These are phyloP conservation scores for Penicillium sp. DNA, from an alignment of 2,329 filamentous ascomycete genomes.

Conservation along the genomic window DNA sequence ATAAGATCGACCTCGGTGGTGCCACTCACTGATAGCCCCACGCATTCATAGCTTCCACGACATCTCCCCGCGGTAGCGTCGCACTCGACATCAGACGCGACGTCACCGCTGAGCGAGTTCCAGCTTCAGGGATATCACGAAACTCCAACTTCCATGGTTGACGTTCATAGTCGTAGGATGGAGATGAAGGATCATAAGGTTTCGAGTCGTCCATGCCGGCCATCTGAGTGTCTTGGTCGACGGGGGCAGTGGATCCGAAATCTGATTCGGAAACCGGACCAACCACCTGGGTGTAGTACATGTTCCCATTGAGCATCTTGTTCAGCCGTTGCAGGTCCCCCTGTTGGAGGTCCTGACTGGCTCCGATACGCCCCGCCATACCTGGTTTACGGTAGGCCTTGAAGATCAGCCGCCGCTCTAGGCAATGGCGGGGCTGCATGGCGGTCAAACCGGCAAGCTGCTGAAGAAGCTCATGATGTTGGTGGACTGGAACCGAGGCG, in stretches of 20 bases:
- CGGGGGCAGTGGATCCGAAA: slow-evolving; percentile 29
- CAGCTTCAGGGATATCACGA: slow-evolving; percentile 50
- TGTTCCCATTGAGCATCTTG: slow-evolving; percentile 49
- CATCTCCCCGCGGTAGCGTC: slow-evolving; percentile 49
- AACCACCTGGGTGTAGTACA: slow-evolving; percentile 55
- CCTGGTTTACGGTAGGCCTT: slow-evolving; percentile 52
- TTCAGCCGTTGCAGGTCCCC: slow-evolving; percentile 46
- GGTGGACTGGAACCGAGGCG: slow-evolving; percentile 55
- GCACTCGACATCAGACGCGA: slow-evolving; percentile 52
- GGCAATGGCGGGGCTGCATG: slow-evolving; percentile 56
- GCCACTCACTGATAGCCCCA: slow-evolving; percentile 53
- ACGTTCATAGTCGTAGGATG: slow-evolving; percentile 34
- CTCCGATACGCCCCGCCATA: slow-evolving; percentile 40
- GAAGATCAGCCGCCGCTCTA: slow-evolving; percentile 59
- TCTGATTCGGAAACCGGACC: slow-evolving; percentile 41
- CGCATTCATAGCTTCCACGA: slow-evolving; percentile 50
- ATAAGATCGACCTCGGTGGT: slow-evolving; percentile 6
- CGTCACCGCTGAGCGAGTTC: slow-evolving; percentile 53
- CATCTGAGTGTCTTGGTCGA: slow-evolving; percentile 32
- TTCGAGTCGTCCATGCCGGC: slow-evolving; percentile 25
- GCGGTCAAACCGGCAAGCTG: slow-evolving; percentile 61
- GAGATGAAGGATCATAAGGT: background rate
- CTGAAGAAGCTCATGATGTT: slow-evolving; percentile 60
- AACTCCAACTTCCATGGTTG: slow-evolving; percentile 48
- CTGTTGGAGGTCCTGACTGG: slow-evolving; percentile 45